phyloP scores from a whole-genome alignment of 805 yeast species.

The Starmerella stigmatis region DNA sequence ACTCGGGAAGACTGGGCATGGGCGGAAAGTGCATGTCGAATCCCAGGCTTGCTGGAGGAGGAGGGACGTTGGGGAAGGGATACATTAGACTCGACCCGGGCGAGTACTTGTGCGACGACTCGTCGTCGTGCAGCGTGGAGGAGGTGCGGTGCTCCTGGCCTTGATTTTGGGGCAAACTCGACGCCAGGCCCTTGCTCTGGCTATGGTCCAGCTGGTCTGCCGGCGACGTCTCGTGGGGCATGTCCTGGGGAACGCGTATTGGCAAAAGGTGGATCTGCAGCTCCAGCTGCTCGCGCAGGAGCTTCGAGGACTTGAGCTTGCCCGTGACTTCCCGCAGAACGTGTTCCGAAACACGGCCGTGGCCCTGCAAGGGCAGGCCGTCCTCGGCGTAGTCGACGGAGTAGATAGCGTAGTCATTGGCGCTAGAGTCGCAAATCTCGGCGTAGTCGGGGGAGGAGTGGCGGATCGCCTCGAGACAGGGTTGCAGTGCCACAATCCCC shows the following conservation, averaged over 20 bases:
- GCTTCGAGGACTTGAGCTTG: conserved; percentile 8
- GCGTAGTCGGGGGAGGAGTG: conserved; percentile 32
- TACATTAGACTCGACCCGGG: too few species aligned
- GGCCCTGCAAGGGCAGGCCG: conserved; percentile 34
- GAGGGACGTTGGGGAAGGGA: too few species aligned
- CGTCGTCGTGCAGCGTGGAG: too few species aligned
- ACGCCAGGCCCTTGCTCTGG: too few species aligned
- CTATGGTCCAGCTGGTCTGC: not conserved
- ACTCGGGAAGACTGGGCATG: conserved; percentile 2
- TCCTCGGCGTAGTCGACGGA: conserved; percentile 33
- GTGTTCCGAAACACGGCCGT: conserved; percentile 29
- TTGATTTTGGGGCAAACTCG: too few species aligned
- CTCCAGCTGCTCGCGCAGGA: conserved; percentile 15
- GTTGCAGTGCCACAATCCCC: conserved; percentile 29
- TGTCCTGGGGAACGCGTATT: conserved; percentile 2
- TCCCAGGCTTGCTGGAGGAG: not conserved
- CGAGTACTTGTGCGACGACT: too few species aligned
- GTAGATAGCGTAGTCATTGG: conserved; percentile 34
- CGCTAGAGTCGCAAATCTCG: conserved; percentile 21
- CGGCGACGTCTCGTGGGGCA: not conserved
- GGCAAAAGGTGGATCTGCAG: conserved; percentile 19
- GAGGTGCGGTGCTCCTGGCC: too few species aligned
- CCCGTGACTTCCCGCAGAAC: conserved; percentile 15
- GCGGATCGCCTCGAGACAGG: conserved; percentile 31
- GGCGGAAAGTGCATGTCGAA: not conserved